Evolutionary conservation across 2,329 filamentous ascomycete species (phyloP).

Genomic region (Aschersonia sp.): DNA sequence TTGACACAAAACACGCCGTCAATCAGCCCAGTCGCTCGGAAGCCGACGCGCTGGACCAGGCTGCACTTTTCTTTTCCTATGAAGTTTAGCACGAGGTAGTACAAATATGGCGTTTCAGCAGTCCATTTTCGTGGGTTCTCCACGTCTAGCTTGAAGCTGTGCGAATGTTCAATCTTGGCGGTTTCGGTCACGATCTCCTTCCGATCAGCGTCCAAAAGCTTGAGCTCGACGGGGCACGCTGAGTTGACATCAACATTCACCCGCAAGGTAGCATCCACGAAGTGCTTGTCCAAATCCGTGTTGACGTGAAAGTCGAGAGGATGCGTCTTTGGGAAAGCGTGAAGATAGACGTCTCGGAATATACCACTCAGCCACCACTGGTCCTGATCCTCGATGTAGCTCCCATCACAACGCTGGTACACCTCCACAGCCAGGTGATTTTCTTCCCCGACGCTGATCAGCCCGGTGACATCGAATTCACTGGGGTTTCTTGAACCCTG

Average conservation of each 20-base stretch:
- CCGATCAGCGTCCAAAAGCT: slow-evolving; percentile 20
- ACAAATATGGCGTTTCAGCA: slow-evolving; percentile 51
- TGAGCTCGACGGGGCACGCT: slow-evolving; percentile 13
- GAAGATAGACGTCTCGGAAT: slow-evolving; percentile 53
- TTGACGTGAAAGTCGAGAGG: slow-evolving; percentile 42
- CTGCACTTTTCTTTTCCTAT: slow-evolving; percentile 13
- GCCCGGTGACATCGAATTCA: slow-evolving; percentile 54
- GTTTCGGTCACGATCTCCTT: slow-evolving; percentile 12
- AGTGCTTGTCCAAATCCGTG: slow-evolving; percentile 39
- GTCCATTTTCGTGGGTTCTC: slow-evolving; percentile 48
- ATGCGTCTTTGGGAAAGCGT: slow-evolving; percentile 41
- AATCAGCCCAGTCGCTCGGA: slow-evolving; percentile 46
- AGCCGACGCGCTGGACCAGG: slow-evolving; percentile 44
- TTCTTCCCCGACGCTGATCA: slow-evolving; percentile 25
- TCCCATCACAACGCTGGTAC: slow-evolving; percentile 59
- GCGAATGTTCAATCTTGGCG: slow-evolving; percentile 15
- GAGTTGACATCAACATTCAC: slow-evolving; percentile 30
- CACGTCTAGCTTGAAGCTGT: slow-evolving; percentile 26
- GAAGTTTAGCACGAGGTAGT: slow-evolving; percentile 29
- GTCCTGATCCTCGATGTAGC: slow-evolving; percentile 58
- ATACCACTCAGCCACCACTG: slow-evolving; percentile 57
- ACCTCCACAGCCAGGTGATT: slow-evolving; percentile 53
- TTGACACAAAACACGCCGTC: slow-evolving; percentile 51
- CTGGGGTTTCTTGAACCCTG: slow-evolving; percentile 59
- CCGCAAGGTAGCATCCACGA: slow-evolving; percentile 35